Evolutionary conservation across 306 rosid species (phyloP), one percentile per base, ranked within the genome.

Genomic region (Prunus kanzakura): DNA sequence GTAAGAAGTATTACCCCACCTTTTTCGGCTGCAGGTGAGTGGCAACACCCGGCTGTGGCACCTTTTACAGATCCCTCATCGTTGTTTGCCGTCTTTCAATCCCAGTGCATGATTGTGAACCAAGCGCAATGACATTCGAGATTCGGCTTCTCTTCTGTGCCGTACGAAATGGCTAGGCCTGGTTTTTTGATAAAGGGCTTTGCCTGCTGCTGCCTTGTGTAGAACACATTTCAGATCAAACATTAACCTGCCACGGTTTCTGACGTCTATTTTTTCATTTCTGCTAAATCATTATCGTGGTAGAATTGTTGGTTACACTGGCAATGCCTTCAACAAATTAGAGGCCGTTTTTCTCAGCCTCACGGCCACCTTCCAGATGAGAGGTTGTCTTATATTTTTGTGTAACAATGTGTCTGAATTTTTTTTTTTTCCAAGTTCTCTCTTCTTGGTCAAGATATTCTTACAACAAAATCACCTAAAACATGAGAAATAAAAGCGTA

Each of bases 41-140:
- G 97, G 97, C 82, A 84, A 72, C 89, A 90, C 73, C 92, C 93
- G 20, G 90, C 90, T 8, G 79, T 81, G 64, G 71, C 80, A 12
- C 73, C 85, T 41, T 84, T 78, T 49, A 27, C 84, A 0, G 91
- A 86, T 25, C 80, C 91, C 20, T 78, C 93, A 3, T 41, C 89
- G 63, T 70, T 93, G 78, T 83, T 79, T 30, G 65, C 81, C 46
- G 71, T 78, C 76, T 88, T 93, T 81, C 89, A 83, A 72, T 79
- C 90, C 20, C 89, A 93, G 41, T 87, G 98, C 76, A 60, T 83
- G 29, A 76, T 83, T 9, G 73, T 76, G 6, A 84, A 87, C 61
- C 82, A 76, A 22, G 88, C 87, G 6, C 83, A 71, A 54, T 87
- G 85, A 90, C 32, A 75, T 46, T 45, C 62, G 51, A 27, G 14